Evolutionary conservation across 2,329 filamentous ascomycete species (phyloP), one percentile per base, ranked within the genome.

Genomic region (Cryphonectria nitschkei): DNA sequence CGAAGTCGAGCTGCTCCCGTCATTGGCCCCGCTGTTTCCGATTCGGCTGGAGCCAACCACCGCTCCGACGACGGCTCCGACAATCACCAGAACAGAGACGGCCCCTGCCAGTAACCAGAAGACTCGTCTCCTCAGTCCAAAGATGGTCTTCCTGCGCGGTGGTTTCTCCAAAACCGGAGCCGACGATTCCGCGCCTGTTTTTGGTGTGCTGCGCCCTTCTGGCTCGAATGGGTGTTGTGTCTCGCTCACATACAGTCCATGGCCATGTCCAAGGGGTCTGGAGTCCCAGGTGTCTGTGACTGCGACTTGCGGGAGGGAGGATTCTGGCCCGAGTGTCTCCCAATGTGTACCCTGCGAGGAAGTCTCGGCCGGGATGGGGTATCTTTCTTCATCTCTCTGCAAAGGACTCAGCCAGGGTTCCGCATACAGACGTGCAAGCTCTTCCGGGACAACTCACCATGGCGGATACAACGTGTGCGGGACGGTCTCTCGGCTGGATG

Each of bases 311-410:
- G 56, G 52, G n/a, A 67, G 26, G 19, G 54, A 29, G 19, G 7
- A n/a, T 43, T 29, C 64, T 11, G 32, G 39, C 29, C 43, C 37
- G 64, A 7, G 26, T 19, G 39, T 11, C 50, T 67, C 50, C 34
- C 50, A 67, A 16, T 37, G 32, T n/a, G 65, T 58, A 34, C 32
- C 32, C n/a, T 34, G 9, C 22, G n/a, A 34, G 7, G 52, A 5
- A 19, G n/a, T 34, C 19, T 67, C 39, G 32, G 54, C 50, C 3
- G 68, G 64, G 19, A 70, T 46, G 26, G 37, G 56, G 19, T 65
- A 68, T 54, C 65, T 37, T 26, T 70, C 60, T 29, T 71, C 67
- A 65, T 54, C 50, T 68, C 67, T 66, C 46, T 68, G 26, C 29
- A 56, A 54, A 22, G 26, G 14, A 16, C 6, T 56, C 26, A 56